These are phyloP conservation scores for Zygoascus meyerae DNA, from an alignment of 1,139 yeast genomes.

Conservation along the genomic window DNA sequence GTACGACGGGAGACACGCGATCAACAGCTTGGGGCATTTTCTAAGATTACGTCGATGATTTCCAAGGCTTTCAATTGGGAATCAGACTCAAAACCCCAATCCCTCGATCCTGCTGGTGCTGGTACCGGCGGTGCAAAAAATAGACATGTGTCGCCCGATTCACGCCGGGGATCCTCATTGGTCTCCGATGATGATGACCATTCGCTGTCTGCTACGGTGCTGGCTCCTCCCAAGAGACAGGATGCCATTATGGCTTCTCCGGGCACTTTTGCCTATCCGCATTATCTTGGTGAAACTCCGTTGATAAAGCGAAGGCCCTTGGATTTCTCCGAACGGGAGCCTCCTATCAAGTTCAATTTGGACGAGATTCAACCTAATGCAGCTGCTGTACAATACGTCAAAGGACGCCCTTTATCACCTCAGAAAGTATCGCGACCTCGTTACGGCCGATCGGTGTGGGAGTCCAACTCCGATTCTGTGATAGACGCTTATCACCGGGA, in stretches of 20 bases:
- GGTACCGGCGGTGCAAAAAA: background rate
- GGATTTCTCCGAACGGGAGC: background rate
- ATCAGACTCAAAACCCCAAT: background rate
- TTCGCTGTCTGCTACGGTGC: background rate
- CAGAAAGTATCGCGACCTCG: too few species aligned
- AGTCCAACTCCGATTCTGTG: too few species aligned
- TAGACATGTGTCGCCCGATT: too few species aligned
- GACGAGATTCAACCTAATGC: background rate
- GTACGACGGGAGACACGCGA: too few species aligned
- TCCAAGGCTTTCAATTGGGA: conserved; percentile 4
- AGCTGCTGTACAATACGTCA: too few species aligned
- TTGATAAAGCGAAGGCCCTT: conserved; percentile 1
- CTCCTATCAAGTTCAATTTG: conserved; percentile 1
- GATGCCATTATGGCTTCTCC: background rate
- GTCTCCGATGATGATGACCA: background rate
- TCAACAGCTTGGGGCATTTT: too few species aligned
- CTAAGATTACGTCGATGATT: background rate
- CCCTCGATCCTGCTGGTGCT: background rate
- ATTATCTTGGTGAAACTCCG: conserved; percentile 3
- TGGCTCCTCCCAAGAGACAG: too few species aligned
- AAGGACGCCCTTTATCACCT: too few species aligned
- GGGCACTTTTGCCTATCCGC: conserved; percentile 8
- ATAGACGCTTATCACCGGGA: too few species aligned
- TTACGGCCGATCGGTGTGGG: too few species aligned
- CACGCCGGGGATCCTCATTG: too few species aligned